Percentiles rank a stretch among this genome's conserved stretches.
phyloP scores from a whole-genome alignment of 352 stramenopile species.

The Phytophthora ramorum region DNA sequence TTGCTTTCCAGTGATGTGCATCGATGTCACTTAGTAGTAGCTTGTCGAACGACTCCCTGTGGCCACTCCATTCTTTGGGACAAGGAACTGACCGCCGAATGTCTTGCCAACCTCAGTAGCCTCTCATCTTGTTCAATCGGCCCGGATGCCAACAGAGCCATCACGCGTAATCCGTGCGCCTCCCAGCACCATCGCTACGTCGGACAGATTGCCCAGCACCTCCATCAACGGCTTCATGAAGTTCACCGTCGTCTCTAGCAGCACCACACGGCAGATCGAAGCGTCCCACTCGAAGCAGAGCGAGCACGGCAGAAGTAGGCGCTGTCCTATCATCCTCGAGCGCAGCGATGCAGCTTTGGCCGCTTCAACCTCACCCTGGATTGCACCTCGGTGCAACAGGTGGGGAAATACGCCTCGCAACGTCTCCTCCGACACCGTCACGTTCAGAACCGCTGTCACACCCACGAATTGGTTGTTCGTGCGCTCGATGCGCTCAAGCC shows the following conservation, averaged over 20 bases:
- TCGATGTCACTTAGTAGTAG: no score
- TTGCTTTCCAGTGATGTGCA: no score
- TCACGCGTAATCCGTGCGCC: constrained; percentile 12
- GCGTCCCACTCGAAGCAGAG: constrained; percentile 26
- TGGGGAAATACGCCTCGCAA: constrained; percentile 19
- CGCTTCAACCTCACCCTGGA: not conserved
- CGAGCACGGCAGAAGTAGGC: constrained; percentile 10
- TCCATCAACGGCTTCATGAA: constrained; percentile 12
- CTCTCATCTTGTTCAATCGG: not conserved
- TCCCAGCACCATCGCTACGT: constrained; percentile 10
- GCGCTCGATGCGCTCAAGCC: constrained; percentile 31
- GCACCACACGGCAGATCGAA: not conserved
- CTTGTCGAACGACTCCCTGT: no score
- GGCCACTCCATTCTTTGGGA: no score
- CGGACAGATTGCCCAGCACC: constrained; percentile 6
- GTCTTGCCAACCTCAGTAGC: no score
- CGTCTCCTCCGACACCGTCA: constrained; percentile 12
- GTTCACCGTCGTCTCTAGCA: constrained; percentile 14
- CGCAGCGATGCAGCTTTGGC: not conserved
- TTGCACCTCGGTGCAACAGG: not conserved
- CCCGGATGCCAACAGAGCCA: constrained; percentile 1
- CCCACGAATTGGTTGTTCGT: constrained; percentile 16
- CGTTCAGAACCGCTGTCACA: constrained; percentile 9
- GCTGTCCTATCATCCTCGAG: constrained; percentile 13
- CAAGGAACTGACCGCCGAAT: no score